These are phyloP conservation scores for Pythium aristosporum DNA, from an alignment of 352 stramenopile genomes.

Conservation along the genomic window DNA sequence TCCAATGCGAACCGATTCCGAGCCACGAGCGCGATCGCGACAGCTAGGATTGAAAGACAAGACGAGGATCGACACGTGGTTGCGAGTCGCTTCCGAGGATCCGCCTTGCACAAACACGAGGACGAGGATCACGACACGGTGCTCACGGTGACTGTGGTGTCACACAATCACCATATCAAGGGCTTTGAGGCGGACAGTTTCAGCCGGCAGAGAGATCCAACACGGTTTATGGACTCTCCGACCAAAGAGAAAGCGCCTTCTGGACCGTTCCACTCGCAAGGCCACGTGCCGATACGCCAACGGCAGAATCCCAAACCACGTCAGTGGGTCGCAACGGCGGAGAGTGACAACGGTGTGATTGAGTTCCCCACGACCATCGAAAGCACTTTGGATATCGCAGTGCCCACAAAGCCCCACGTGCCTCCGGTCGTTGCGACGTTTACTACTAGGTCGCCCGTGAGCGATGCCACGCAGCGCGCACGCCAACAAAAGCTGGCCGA, in stretches of 20 bases:
- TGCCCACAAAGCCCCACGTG: not conserved
- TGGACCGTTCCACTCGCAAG: conserved; percentile 26
- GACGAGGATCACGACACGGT: conserved; percentile 14
- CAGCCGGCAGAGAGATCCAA: too few species aligned
- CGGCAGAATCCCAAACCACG: not conserved
- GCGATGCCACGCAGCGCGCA: conserved; percentile 9
- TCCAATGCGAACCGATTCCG: not conserved
- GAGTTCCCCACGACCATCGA: not conserved
- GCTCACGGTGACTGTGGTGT: conserved; percentile 14
- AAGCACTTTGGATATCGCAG: not conserved
- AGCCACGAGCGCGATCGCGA: not conserved
- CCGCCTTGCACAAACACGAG: not conserved
- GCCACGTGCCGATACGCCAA: conserved; percentile 42
- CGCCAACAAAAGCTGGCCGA: conserved; percentile 41
- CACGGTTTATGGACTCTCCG: not conserved
- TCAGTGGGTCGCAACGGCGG: not conserved
- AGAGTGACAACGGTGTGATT: not conserved
- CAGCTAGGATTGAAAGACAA: not conserved
- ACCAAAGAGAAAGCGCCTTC: not conserved
- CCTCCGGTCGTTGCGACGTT: conserved; percentile 4
- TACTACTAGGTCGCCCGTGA: not conserved
- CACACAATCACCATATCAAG: not conserved
- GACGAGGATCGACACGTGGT: not conserved
- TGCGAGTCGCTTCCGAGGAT: conserved; percentile 1
- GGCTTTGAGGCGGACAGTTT: not conserved